Percentiles rank a stretch among this genome's conserved stretches.
phyloP scores from a whole-genome alignment of 2,329 filamentous ascomycete species.

The Bipolaris bicolor region DNA sequence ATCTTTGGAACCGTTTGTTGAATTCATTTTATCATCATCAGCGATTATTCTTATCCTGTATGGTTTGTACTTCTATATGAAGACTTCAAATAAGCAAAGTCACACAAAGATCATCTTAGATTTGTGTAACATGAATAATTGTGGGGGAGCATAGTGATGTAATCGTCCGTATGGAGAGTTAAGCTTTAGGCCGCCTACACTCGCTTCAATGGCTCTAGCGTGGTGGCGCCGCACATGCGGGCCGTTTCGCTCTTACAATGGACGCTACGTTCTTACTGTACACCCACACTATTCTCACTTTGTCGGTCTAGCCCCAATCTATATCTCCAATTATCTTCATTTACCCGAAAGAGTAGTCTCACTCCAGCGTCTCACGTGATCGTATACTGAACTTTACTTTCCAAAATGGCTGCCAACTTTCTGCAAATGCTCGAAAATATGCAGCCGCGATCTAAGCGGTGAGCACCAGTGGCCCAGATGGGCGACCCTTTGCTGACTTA shows the following conservation, averaged over 20 bases:
- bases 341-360: background rate
- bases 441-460: conserved; percentile 13
- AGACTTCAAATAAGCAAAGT: background rate
- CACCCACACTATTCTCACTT: conserved; percentile 4
- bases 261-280: conserved; percentile 1
- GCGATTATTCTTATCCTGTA: background rate
- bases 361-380: background rate
- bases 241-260: background rate
- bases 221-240: background rate
- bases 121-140: background rate
- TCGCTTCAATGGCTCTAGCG: background rate
- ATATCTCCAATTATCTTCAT: background rate
- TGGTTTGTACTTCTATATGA: background rate
- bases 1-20: background rate
- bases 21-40: background rate
- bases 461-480: background rate
- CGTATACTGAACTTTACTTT: background rate
- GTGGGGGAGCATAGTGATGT: background rate
- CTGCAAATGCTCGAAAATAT: conserved; percentile 24
- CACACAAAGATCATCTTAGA: background rate
- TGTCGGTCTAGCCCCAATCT: background rate
- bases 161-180: background rate
- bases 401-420: conserved; percentile 20
- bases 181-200: background rate
- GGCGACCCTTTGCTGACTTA: background rate